These are phyloP conservation scores for Fomitopsis schrenkii DNA, from an alignment of 1,284 basidiomycete species.

Conservation along the genomic window DNA sequence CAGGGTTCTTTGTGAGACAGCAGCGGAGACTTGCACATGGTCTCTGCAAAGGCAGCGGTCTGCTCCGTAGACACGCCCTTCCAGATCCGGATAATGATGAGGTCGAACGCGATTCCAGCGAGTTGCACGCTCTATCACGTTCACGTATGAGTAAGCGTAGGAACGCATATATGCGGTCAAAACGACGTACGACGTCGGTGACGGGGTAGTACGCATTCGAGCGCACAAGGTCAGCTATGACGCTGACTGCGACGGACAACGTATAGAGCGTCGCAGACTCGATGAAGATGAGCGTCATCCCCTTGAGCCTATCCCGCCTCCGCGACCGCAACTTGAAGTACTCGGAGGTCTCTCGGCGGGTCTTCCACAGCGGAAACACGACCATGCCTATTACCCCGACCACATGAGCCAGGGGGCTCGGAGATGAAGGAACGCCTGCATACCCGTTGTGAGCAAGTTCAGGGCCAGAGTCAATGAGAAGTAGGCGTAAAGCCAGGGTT, in stretches of 20 bases:
- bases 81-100: neutral
- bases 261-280: conserved; percentile 39
- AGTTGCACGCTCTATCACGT: neutral
- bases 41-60: neutral
- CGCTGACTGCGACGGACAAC: conserved; percentile 28
- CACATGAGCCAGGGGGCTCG: neutral
- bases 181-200: neutral
- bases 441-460: neutral
- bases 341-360: neutral
- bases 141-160: neutral
- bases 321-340: neutral
- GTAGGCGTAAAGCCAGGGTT: neutral
- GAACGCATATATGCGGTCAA: neutral
- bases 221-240: conserved; percentile 29
- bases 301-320: neutral
- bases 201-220: conserved; percentile 30
- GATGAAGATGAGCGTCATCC: conserved; percentile 27
- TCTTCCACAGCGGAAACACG: conserved; percentile 32
- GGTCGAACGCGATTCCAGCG: neutral
- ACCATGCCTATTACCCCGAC: conserved; percentile 19
- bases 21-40: neutral
- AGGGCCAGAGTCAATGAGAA: neutral
- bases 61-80: neutral
- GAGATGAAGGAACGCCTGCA: neutral
- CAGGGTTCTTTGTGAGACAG: neutral